Conservation (phyloP, 768 basidiomycete species). For the Mycena crocata region DNA sequence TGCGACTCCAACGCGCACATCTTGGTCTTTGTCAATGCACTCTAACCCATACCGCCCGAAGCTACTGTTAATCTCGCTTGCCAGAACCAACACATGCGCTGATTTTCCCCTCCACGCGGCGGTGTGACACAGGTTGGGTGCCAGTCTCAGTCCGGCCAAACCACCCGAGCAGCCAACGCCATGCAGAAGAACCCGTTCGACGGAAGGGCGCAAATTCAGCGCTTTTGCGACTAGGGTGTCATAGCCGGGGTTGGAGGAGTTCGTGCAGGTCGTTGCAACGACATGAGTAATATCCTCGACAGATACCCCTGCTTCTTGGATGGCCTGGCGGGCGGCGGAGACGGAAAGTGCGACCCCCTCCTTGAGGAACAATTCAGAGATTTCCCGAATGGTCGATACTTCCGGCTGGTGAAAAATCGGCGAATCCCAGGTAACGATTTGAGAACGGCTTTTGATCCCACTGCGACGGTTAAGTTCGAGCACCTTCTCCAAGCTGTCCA, state of each 20-base stretch:
- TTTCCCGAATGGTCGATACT: not conserved
- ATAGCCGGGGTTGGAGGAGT: slow-evolving; percentile 25
- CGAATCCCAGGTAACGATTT: not conserved
- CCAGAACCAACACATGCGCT: slow-evolving; percentile 11
- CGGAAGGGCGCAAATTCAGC: slow-evolving; percentile 8
- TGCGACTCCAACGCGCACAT: slow-evolving; percentile 12
- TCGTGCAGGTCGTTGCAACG: slow-evolving; percentile 23
- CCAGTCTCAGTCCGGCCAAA: slow-evolving; percentile 13
- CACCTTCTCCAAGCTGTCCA: slow-evolving; percentile 16
- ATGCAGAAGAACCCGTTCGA: slow-evolving; percentile 24
- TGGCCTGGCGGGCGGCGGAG: slow-evolving; percentile 10
- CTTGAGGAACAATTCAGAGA: slow-evolving; percentile 13
- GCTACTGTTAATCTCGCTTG: slow-evolving; percentile 21
- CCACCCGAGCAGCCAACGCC: slow-evolving; percentile 25
- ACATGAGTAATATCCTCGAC: slow-evolving; percentile 19
- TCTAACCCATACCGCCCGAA: slow-evolving; percentile 11
- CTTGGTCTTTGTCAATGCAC: slow-evolving; percentile 12
- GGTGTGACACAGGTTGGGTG: slow-evolving; percentile 15
- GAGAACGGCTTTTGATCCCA: slow-evolving; percentile 15
- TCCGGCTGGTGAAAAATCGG: slow-evolving; percentile 1
- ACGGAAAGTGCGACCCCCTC: slow-evolving; percentile 18
- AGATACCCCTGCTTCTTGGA: slow-evolving; percentile 12
- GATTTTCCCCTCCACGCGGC: slow-evolving; percentile 4
- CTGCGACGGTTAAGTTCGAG: slow-evolving; percentile 14
- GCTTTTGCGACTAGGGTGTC: slow-evolving; percentile 11